These are phyloP conservation scores for Solanum habrochaites DNA, from an alignment of 257 asterid species.

Conservation along the genomic window DNA sequence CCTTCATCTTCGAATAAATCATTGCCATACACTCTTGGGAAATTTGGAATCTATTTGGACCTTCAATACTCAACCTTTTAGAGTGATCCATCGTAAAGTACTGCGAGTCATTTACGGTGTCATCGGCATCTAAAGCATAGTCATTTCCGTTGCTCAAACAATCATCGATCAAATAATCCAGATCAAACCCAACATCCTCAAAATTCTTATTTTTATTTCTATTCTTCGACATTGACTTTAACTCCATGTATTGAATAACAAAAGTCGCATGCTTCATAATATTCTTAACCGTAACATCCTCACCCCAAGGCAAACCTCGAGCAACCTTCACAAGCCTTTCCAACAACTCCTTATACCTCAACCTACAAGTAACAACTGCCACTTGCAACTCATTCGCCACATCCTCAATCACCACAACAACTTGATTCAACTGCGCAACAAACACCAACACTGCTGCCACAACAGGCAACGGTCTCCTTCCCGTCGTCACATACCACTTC, in stretches of 20 bases:
- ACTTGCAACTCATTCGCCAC: conserved; percentile 43
- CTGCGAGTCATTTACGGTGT: conserved; percentile 18
- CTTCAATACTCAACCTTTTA: conserved; percentile 1
- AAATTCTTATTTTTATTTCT: conserved; percentile 8
- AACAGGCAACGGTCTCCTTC: conserved; percentile 69
- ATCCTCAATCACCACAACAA: conserved; percentile 41
- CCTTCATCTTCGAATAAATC: conserved; percentile 42
- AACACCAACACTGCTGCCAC: conserved; percentile 73
- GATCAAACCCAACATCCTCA: conserved; percentile 22
- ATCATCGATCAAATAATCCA: conserved; percentile 39
- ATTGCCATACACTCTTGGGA: conserved; percentile 52
- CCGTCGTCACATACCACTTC: conserved; percentile 82
- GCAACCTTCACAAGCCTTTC: conserved; percentile 65
- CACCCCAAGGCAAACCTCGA: conserved; percentile 74
- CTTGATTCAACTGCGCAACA: conserved; percentile 46
- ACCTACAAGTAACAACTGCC: conserved; percentile 42
- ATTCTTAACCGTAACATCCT: conserved; percentile 57
- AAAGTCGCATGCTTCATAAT: conserved; percentile 52
- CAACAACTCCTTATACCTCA: conserved; percentile 62
- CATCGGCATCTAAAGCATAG: conserved; percentile 7
- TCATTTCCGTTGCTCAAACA: conserved; percentile 28
- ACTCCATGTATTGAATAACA: conserved; percentile 79
- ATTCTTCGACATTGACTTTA: conserved; percentile 38
- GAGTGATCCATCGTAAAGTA: conserved; percentile 31
- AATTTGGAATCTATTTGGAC: conserved; percentile 28